These are phyloP conservation scores for Collariella sp. DNA, from an alignment of 495 filamentous ascomycete species.

Conservation along the genomic window DNA sequence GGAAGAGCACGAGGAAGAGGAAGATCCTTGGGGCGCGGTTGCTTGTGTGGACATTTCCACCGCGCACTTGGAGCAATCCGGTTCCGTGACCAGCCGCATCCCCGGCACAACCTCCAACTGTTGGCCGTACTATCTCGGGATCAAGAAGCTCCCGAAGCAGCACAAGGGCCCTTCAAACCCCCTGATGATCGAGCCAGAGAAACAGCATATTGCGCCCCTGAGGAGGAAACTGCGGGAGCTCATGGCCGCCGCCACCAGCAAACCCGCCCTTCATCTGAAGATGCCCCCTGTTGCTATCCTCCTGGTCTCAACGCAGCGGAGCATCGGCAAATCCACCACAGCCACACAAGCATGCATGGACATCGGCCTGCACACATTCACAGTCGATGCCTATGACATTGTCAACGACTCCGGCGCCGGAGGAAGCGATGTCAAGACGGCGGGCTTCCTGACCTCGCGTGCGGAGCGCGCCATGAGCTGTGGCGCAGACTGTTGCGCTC, in stretches of 20 bases:
- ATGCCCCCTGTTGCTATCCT: slow-evolving; percentile 84
- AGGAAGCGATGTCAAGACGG: slow-evolving; percentile 85
- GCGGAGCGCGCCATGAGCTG: slow-evolving; percentile 84
- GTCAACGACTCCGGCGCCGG: slow-evolving; percentile 78
- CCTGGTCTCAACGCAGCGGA: slow-evolving; percentile 78
- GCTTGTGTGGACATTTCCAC: slow-evolving; percentile 72
- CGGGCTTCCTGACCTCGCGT: slow-evolving; percentile 76
- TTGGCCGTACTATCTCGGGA: slow-evolving; percentile 81
- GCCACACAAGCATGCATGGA: slow-evolving; percentile 73
- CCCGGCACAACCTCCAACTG: slow-evolving; percentile 63
- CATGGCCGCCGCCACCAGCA: slow-evolving; percentile 78
- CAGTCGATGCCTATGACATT: slow-evolving; percentile 88
- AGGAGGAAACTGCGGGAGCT: slow-evolving; percentile 75
- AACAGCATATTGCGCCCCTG: slow-evolving; percentile 52
- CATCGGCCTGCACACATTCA: slow-evolving; percentile 81
- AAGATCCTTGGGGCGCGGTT: slow-evolving; percentile 73
- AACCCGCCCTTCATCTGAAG: slow-evolving; percentile 73
- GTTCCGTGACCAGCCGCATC: slow-evolving; percentile 67
- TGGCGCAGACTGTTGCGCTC: slow-evolving; percentile 69
- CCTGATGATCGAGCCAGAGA: slow-evolving; percentile 33
- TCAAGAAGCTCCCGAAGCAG: slow-evolving; percentile 47
- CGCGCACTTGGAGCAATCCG: slow-evolving; percentile 81
- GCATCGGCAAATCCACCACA: slow-evolving; percentile 77
- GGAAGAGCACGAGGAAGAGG: slow-evolving; percentile 41
- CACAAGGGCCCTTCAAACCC: slow-evolving; percentile 30